phyloP scores from a whole-genome alignment of 148 eudicot species.

The Nepenthes gracilis region DNA sequence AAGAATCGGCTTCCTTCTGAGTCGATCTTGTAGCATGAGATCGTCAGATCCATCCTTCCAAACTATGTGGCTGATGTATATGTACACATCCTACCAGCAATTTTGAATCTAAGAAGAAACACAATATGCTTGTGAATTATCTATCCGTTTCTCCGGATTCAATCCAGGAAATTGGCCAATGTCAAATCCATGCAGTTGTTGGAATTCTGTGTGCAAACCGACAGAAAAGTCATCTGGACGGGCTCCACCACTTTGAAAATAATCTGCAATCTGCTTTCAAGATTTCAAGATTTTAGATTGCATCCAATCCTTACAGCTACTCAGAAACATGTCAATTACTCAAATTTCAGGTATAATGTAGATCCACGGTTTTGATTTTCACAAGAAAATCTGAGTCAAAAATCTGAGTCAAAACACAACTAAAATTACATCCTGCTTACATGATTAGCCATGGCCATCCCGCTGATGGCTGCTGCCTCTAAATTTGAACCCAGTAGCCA shows the following conservation, averaged over 20 bases:
- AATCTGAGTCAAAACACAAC: background rate
- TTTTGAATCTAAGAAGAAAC: slow-evolving; percentile 9
- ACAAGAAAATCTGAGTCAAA: background rate
- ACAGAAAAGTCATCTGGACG: slow-evolving; percentile 64
- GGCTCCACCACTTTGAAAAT: slow-evolving; percentile 59
- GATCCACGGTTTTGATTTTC: background rate
- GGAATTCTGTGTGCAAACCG: slow-evolving; percentile 65
- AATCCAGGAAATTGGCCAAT: slow-evolving; percentile 92
- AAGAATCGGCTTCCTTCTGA: no score
- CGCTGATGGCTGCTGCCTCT: slow-evolving; percentile 91
- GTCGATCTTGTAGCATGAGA: no score
- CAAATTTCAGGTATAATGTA: background rate
- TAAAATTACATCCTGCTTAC: slow-evolving; percentile 18
- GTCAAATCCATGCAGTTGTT: slow-evolving; percentile 51
- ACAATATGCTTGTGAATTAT: slow-evolving; percentile 14
- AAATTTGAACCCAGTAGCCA: slow-evolving; percentile 92
- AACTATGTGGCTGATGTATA: no score
- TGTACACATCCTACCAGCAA: no score
- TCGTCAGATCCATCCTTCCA: no score
- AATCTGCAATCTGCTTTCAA: slow-evolving; percentile 61
- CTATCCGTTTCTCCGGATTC: slow-evolving; percentile 10
- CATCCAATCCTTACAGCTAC: background rate
- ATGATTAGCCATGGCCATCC: slow-evolving; percentile 89
- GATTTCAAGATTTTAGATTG: slow-evolving; percentile 4
- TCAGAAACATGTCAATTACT: background rate